Evolutionary conservation across 1,284 basidiomycete species (phyloP), one percentile per base, ranked within the genome.

Genomic region (Sporisorium graminicola): DNA sequence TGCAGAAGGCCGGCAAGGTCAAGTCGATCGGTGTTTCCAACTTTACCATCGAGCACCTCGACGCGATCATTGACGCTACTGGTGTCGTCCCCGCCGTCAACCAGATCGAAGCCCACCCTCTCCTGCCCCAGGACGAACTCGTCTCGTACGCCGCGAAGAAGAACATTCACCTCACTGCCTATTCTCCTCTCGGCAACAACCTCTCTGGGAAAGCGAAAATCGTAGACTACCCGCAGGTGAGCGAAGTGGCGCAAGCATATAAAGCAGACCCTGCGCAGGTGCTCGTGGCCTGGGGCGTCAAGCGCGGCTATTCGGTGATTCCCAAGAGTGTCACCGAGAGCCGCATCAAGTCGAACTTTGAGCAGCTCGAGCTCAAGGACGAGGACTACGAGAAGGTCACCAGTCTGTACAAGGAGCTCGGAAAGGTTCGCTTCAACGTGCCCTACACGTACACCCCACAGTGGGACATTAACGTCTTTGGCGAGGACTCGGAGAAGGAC

Each of bases 91-190:
- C 94, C 22, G 91, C 89, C 44, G 90, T 88, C 53, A 94, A 94
- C 88, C 94, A 95, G 88, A 88, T 95, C 75, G 93, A 95, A 86
- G 90, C 90, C 35, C 94, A 95, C 88, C 93, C 94, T 8, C 71
- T 84, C 5, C 79, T 85, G 14, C 82, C 80, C 13, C 83, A 85
- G 67, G 78, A 84, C 60, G 83, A 83, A 37, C 71, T 85, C 14
- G 78, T 78, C 47, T 66, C 66, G 22, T 83, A 78, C 73, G 66
- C 65, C 52, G 68, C 78, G 57, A 18, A 66, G 53, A 77, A 84
- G 58, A 79, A 81, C 72, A 82, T 85, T 63, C 79, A 82, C 73
- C 74, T 87, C 52, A 86, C 86, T 40, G 86, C 86, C 24, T 87
- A 87, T 82, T 84, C 82, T 13, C 86, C 86, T 13, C 81, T 87